Evolutionary conservation across 2,329 filamentous ascomycete genomes (phyloP).

Genomic region (Pseudocercospora vitis): DNA sequence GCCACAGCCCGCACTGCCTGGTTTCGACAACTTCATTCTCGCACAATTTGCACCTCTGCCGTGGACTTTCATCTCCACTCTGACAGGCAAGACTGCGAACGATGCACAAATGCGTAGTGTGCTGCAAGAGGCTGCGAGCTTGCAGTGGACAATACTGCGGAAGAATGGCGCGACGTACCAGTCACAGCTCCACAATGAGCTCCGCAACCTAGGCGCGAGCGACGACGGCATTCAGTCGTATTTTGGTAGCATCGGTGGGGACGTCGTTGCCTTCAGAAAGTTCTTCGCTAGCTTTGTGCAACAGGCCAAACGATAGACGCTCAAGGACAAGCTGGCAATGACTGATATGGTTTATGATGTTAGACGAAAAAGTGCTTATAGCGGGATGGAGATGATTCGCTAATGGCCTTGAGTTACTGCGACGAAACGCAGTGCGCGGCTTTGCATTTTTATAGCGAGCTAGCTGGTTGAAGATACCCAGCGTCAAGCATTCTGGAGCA

Average conservation of each 20-base stretch:
- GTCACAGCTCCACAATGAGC: conserved; percentile 63
- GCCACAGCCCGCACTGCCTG: conserved; percentile 63
- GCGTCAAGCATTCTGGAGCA: no score
- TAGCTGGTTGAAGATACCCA: conserved; percentile 13
- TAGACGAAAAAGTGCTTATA: background rate
- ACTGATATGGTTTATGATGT: background rate
- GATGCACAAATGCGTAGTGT: conserved; percentile 90
- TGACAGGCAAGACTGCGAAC: conserved; percentile 68
- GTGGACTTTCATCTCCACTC: conserved; percentile 74
- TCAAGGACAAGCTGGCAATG: background rate
- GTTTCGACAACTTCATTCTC: conserved; percentile 90
- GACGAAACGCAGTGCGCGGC: no score
- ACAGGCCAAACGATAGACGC: conserved; percentile 30
- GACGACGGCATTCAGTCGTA: conserved; percentile 66
- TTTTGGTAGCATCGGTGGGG: conserved; percentile 54
- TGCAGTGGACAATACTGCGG: conserved; percentile 86
- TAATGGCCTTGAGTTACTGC: conserved; percentile 1
- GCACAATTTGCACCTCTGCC: conserved; percentile 83
- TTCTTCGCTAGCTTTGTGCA: conserved; percentile 49
- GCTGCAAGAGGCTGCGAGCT: conserved; percentile 77
- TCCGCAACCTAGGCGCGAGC: conserved; percentile 64
- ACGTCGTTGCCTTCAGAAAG: conserved; percentile 46
- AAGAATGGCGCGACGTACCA: conserved; percentile 86
- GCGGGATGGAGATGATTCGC: background rate
- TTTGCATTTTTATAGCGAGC: conserved; percentile 10